These are phyloP conservation scores for Hymenoscyphus albidus DNA, from an alignment of 2,329 filamentous ascomycete genomes.

Conservation along the genomic window DNA sequence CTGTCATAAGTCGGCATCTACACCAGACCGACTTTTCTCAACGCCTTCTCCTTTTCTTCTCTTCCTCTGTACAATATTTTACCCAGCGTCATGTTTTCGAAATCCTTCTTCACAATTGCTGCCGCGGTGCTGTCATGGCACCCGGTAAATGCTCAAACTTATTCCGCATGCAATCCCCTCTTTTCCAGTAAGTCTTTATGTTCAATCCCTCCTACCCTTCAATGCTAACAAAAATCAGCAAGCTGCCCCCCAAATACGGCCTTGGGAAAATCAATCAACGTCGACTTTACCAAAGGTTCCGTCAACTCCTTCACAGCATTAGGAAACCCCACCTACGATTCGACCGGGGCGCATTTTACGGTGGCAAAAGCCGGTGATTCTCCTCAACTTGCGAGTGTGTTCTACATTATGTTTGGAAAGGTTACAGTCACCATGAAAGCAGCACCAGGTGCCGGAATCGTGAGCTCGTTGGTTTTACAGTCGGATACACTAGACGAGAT, in stretches of 20 bases:
- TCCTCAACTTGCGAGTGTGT: constrained; percentile 81
- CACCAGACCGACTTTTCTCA: neutral
- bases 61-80: constrained; percentile 20
- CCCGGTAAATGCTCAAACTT: constrained; percentile 46
- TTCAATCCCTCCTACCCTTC: neutral
- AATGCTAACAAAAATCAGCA: constrained; percentile 36
- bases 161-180: constrained; percentile 53
- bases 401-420: constrained; percentile 99
- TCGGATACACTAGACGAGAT: constrained; percentile 94
- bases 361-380: constrained; percentile 75
- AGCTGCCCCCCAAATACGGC: constrained; percentile 74
- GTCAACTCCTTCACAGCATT: constrained; percentile 75
- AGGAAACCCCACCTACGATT: constrained; percentile 68
- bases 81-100: constrained; percentile 28
- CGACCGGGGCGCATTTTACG: constrained; percentile 76
- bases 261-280: constrained; percentile 73
- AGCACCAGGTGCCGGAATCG: constrained; percentile 84
- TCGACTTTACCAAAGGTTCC: constrained; percentile 75
- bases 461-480: constrained; percentile 86
- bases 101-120: constrained; percentile 21
- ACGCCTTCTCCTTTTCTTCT: constrained; percentile 9
- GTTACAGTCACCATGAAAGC: constrained; percentile 83
- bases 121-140: constrained; percentile 21
- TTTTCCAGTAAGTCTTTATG: constrained; percentile 36
- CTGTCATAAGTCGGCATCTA: neutral